A percentile compares a stretch with the other conserved stretches of the same genome.
Evolutionary conservation across 2,329 filamentous ascomycete genomes (phyloP).

Genomic region (Talaromyces verruculosus): DNA sequence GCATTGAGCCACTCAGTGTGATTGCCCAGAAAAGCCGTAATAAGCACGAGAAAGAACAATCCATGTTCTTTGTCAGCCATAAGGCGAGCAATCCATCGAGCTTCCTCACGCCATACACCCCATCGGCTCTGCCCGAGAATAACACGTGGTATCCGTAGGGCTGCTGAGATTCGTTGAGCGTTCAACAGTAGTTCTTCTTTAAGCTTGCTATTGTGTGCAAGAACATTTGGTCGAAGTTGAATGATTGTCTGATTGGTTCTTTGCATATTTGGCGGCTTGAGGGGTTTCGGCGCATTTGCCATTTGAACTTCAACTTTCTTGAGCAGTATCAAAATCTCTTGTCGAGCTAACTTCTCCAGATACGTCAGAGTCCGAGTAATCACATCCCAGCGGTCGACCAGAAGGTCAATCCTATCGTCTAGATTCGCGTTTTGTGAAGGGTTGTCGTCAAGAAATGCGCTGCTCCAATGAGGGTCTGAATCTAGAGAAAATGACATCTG

Average conservation of each 20-base stretch:
- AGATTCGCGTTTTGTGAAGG: slow-evolving; percentile 49
- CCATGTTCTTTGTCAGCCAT: slow-evolving; percentile 58
- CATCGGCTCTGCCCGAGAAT: slow-evolving; percentile 59
- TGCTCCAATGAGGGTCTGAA: slow-evolving; percentile 42
- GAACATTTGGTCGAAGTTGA: slow-evolving; percentile 51
- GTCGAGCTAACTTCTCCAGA: slow-evolving; percentile 53
- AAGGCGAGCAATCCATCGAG: slow-evolving; percentile 56
- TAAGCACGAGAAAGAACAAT: slow-evolving; percentile 59
- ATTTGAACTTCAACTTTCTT: slow-evolving; percentile 48
- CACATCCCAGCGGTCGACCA: slow-evolving; percentile 61
- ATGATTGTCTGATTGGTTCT: slow-evolving; percentile 51
- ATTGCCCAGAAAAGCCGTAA: slow-evolving; percentile 60
- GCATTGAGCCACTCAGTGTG: slow-evolving; percentile 61
- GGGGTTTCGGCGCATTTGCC: slow-evolving; percentile 43
- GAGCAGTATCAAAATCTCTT: slow-evolving; percentile 53
- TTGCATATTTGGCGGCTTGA: slow-evolving; percentile 50
- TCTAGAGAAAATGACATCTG: slow-evolving; percentile 43
- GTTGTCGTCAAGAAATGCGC: slow-evolving; percentile 40
- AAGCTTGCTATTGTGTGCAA: slow-evolving; percentile 47
- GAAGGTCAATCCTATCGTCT: slow-evolving; percentile 56
- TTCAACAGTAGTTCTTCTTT: slow-evolving; percentile 50
- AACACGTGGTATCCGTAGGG: slow-evolving; percentile 57
- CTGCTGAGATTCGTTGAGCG: slow-evolving; percentile 53
- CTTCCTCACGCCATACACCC: slow-evolving; percentile 62
- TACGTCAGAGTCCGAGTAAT: slow-evolving; percentile 57